Evolutionary conservation across 2,329 filamentous ascomycete genomes (phyloP).

Genomic region (Calonectria honghensis): DNA sequence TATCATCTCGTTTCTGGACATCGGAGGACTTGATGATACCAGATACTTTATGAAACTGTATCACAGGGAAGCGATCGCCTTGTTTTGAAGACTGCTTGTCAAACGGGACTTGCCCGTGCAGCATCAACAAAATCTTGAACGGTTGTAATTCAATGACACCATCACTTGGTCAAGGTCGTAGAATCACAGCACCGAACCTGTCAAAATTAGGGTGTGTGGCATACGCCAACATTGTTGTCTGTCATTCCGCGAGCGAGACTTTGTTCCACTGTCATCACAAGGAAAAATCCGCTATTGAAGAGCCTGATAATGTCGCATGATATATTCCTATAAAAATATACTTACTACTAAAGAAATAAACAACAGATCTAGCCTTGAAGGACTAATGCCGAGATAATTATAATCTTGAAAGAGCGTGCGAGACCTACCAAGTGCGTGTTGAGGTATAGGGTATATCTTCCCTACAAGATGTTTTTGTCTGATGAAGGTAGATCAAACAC

Average conservation of each 20-base stretch:
- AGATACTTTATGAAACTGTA: not conserved
- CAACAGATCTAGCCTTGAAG: not conserved
- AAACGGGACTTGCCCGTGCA: too few species aligned
- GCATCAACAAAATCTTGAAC: too few species aligned
- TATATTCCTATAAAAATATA: not conserved
- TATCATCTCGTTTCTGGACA: conserved; percentile 27
- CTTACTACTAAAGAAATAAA: not conserved
- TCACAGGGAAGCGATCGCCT: not conserved
- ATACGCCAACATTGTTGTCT: too few species aligned
- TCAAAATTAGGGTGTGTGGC: too few species aligned
- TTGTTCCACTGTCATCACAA: too few species aligned
- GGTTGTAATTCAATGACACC: too few species aligned
- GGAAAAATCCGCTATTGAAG: not conserved
- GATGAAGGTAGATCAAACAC: not conserved
- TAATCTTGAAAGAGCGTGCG: not conserved
- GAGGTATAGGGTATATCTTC: not conserved
- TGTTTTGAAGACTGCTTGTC: too few species aligned
- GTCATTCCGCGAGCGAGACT: too few species aligned
- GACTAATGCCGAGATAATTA: not conserved
- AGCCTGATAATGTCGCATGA: not conserved
- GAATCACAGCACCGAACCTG: too few species aligned
- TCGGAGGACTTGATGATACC: not conserved
- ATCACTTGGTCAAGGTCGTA: too few species aligned
- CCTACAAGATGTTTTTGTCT: too few species aligned
- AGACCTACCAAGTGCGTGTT: not conserved